Base-by-base conservation (phyloP, 495 filamentous ascomycete genomes). In the Corynascus novoguineensis region DNA sequence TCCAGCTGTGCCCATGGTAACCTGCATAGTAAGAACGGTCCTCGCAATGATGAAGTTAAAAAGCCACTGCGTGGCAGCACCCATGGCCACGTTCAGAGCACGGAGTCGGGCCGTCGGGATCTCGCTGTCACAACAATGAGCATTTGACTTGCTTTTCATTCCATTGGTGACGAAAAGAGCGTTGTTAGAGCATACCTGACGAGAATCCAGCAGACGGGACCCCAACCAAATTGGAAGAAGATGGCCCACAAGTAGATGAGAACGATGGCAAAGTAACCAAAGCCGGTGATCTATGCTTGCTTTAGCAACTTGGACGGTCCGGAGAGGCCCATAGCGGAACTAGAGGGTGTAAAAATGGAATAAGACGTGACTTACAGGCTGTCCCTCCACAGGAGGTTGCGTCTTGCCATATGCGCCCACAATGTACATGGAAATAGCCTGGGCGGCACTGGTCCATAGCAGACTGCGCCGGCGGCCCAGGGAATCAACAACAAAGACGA, bases 151-250 rank as follows among this genome's bases (percentile, higher is more conserved):
- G n/a, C n/a, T n/a, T n/a, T n/a, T n/a, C n/a, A n/a, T n/a, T n/a
- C n/a, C n/a, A n/a, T n/a, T n/a, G n/a, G n/a, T 2, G 8, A 14
- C 14, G 12, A 9, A 27, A 17, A 14, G 22, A 27, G 15, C 17
- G 21, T 9, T 40, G 9, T 22, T 24, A 17, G n/a, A n/a, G n/a
- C 32, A 17, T 19, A 55, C 45, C 79, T 80, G 45, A 87, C 80
- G 59, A 83, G 83, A 50, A 85, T 87, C 86, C 85, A 88, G 64
- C 84, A 87, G 29, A 83, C 82, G 3, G 85, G 86, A 0, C 86
- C 86, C 85, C 85, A 88, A 27, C 84, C 84, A 59, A 87, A 86
- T 53, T 86, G 85, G 75, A 86, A 87, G 72, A 84, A 83, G 5
- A 78, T 79, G 5, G 84, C 85, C 59, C 86, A 87, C 28, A 86